Percentiles rank a stretch among this genome's conserved stretches.
Conservation (phyloP, 2,329 filamentous ascomycete genomes). For the Fonsecaea nubica region DNA sequence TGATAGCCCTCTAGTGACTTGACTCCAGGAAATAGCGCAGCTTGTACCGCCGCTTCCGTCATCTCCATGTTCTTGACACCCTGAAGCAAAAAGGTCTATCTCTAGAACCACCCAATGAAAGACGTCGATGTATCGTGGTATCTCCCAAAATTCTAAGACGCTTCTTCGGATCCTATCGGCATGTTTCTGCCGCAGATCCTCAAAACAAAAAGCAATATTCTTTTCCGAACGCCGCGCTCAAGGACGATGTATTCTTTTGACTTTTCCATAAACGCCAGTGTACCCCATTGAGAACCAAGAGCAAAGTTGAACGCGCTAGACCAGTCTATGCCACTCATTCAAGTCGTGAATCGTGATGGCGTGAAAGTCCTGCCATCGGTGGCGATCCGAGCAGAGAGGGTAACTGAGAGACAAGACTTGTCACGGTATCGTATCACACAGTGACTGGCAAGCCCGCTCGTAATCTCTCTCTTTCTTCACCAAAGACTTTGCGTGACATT, state of each 20-base stretch:
- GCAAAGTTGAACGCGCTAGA: background rate
- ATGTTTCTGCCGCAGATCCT: background rate
- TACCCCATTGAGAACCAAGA: background rate
- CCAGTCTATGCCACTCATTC: slow-evolving; percentile 15
- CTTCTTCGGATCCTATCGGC: background rate
- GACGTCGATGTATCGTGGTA: slow-evolving; percentile 25
- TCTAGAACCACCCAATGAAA: slow-evolving; percentile 2
- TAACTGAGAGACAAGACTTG: background rate
- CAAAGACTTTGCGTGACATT: slow-evolving; percentile 90
- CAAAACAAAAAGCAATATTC: background rate
- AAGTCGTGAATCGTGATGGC: slow-evolving; percentile 25
- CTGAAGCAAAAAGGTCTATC: slow-evolving; percentile 3
- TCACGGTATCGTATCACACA: slow-evolving; percentile 17
- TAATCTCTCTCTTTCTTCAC: slow-evolving; percentile 77
- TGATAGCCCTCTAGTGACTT: background rate
- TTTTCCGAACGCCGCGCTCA: slow-evolving; percentile 20
- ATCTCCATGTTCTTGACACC: slow-evolving; percentile 6
- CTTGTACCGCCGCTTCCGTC: background rate
- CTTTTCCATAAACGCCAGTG: slow-evolving; percentile 9
- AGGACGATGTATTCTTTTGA: slow-evolving; percentile 8
- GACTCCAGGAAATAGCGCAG: background rate
- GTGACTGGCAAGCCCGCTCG: slow-evolving; percentile 41
- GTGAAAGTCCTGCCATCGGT: background rate
- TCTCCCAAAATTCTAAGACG: slow-evolving; percentile 4
- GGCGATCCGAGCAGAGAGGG: background rate